Evolutionary conservation across 2,329 filamentous ascomycete species (phyloP).

Genomic region (Domatiomyces catenatus): DNA sequence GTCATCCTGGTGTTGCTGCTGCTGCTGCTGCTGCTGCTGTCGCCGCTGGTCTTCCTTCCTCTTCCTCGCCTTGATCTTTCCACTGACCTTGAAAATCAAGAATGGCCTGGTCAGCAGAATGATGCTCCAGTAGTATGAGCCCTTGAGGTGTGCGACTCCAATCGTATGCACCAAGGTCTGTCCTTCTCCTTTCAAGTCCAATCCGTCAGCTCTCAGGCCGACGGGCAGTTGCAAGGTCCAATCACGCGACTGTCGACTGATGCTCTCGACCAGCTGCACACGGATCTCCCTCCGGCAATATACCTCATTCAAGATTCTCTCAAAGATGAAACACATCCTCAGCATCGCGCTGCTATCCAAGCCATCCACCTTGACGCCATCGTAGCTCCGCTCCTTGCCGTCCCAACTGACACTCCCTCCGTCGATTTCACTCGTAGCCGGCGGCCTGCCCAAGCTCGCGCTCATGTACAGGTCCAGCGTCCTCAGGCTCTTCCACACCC

Average conservation of each 20-base stretch:
- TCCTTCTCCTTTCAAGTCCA: slow-evolving; percentile 23
- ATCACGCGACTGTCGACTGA: slow-evolving; percentile 28
- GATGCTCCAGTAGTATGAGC: slow-evolving; percentile 39
- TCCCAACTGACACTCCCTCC: slow-evolving; percentile 17
- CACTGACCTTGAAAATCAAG: slow-evolving; percentile 36
- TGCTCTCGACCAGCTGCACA: slow-evolving; percentile 26
- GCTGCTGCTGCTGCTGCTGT: background rate
- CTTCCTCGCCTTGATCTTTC: slow-evolving; percentile 12
- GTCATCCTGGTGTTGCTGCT: background rate
- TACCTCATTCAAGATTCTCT: slow-evolving; percentile 28
- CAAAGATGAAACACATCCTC: slow-evolving; percentile 27
- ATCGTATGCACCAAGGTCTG: slow-evolving; percentile 23
- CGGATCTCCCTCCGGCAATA: slow-evolving; percentile 31
- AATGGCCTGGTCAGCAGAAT: slow-evolving; percentile 40
- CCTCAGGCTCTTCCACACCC: slow-evolving; percentile 39
- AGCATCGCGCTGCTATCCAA: slow-evolving; percentile 32
- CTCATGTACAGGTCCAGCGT: slow-evolving; percentile 39
- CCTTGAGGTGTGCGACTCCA: slow-evolving; percentile 35
- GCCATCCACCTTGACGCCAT: slow-evolving; percentile 27
- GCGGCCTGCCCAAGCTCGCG: slow-evolving; percentile 36
- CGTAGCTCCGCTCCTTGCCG: slow-evolving; percentile 18
- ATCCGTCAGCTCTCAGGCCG: slow-evolving; percentile 30
- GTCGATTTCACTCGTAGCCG: slow-evolving; percentile 38
- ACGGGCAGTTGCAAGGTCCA: slow-evolving; percentile 29
- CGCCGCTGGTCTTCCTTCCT: slow-evolving; percentile 6